Conservation (phyloP, 148 eudicot species). For the Amaranthus cruentus region DNA sequence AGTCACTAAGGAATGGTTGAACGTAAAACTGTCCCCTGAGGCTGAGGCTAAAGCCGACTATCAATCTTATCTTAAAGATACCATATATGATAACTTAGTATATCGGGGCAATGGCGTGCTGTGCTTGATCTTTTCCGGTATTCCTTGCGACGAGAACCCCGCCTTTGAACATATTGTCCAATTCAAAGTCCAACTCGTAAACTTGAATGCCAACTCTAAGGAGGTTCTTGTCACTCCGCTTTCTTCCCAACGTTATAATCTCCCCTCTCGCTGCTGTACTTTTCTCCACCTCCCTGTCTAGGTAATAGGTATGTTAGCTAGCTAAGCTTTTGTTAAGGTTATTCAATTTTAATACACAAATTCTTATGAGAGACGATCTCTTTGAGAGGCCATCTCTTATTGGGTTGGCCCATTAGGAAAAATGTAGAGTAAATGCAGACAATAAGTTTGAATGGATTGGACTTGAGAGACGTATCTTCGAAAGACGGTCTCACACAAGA, state of each 20-base stretch:
- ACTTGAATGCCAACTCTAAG: neutral
- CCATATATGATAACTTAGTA: neutral
- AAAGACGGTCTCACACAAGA: no score
- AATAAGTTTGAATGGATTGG: no score
- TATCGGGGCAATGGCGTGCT: slow-evolving; percentile 4
- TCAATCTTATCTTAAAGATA: neutral
- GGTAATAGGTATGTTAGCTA: neutral
- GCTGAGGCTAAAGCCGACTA: slow-evolving; percentile 5
- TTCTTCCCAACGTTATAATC: slow-evolving; percentile 1
- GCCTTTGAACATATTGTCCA: neutral
- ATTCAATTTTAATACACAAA: no score
- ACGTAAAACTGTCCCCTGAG: neutral
- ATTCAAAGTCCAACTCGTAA: neutral
- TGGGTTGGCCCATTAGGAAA: no score
- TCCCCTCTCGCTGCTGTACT: neutral
- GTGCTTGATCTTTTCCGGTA: neutral
- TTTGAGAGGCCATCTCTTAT: no score
- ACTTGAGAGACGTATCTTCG: no score
- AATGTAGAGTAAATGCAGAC: no score
- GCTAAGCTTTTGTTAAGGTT: neutral
- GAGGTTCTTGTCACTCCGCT: slow-evolving; percentile 7
- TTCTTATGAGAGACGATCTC: no score
- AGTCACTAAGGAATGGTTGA: neutral
- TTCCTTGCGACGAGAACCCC: neutral
- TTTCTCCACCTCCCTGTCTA: neutral